Evolutionary conservation across 305 asterid genomes (phyloP).

Genomic region (Fraxinus latifolia): DNA sequence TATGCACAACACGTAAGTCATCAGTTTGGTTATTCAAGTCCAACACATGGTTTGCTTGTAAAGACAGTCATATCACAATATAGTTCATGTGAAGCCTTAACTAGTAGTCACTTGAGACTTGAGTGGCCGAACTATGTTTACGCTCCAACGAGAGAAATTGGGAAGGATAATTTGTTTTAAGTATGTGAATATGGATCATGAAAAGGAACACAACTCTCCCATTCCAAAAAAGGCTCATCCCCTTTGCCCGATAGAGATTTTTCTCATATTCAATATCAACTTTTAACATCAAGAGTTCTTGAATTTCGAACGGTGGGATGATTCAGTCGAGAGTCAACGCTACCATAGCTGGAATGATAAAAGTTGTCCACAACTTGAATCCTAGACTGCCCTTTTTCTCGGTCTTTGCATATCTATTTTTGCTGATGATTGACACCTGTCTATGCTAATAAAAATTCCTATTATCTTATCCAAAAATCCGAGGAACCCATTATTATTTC

Average conservation of each 20-base stretch:
- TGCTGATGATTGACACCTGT: slow-evolving; percentile 86
- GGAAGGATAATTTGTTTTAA: not conserved
- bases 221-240: slow-evolving; percentile 36
- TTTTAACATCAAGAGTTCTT: not conserved
- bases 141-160: not conserved
- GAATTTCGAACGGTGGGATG: slow-evolving; percentile 19
- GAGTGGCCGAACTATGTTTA: not conserved
- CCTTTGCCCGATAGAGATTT: slow-evolving; percentile 9
- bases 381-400: slow-evolving; percentile 18
- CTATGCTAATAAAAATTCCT: slow-evolving; percentile 19
- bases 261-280: not conserved
- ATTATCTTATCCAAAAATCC: slow-evolving; percentile 22
- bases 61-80: not conserved
- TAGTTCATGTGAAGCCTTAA: not conserved
- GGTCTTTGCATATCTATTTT: slow-evolving; percentile 33
- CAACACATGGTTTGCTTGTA: not conserved
- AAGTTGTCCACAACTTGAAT: slow-evolving; percentile 24
- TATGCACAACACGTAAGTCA: not conserved
- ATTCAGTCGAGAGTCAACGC: slow-evolving; percentile 30
- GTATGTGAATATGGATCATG: slow-evolving; percentile 33
- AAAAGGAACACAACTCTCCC: slow-evolving; percentile 25
- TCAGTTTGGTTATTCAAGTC: not conserved
- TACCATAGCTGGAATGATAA: slow-evolving; percentile 19
- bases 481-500: slow-evolving; percentile 28
- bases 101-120: not conserved